Evolutionary conservation across 2,329 filamentous ascomycete species (phyloP).

Genomic region (Neonectria neomacrospora): DNA sequence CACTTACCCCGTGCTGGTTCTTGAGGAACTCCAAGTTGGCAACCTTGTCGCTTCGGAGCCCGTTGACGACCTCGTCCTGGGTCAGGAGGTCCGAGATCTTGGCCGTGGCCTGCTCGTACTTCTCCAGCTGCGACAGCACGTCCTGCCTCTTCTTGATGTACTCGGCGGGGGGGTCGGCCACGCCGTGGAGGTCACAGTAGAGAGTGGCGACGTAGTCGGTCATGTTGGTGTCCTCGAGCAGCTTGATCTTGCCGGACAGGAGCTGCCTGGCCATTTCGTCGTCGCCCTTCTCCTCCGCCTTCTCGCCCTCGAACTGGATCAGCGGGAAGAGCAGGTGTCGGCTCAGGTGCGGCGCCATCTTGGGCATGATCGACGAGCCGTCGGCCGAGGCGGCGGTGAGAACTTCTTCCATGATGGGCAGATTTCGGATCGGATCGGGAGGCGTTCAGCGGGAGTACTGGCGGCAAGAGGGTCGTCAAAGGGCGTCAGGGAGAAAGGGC

Average conservation of each 20-base stretch:
- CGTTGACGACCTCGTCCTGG: slow-evolving; percentile 89
- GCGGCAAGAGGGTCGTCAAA: slow-evolving; percentile 24
- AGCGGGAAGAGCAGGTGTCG: slow-evolving; percentile 96
- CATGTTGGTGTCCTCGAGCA: slow-evolving; percentile 98
- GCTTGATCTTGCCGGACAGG: slow-evolving; percentile 87
- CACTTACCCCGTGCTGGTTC: slow-evolving; percentile 87
- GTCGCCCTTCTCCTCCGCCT: slow-evolving; percentile 79
- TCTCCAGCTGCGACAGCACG: slow-evolving; percentile 83
- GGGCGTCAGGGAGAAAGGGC: slow-evolving; percentile 36
- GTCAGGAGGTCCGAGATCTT: slow-evolving; percentile 89
- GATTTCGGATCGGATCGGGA: slow-evolving; percentile 24
- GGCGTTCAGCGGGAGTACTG: slow-evolving; percentile 29
- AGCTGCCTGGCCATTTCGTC: slow-evolving; percentile 73
- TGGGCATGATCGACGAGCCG: slow-evolving; percentile 84
- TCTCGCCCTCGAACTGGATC: slow-evolving; percentile 87
- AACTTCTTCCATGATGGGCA: slow-evolving; percentile 55
- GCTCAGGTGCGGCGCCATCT: slow-evolving; percentile 91
- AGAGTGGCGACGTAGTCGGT: slow-evolving; percentile 95
- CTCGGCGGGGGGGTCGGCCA: slow-evolving; percentile 81
- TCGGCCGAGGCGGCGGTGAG: slow-evolving; percentile 67
- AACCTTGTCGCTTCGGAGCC: slow-evolving; percentile 94
- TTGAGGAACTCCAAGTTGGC: slow-evolving; percentile 98
- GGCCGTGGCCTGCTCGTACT: slow-evolving; percentile 86
- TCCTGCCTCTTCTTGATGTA: slow-evolving; percentile 91
- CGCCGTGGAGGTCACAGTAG: slow-evolving; percentile 87